These are phyloP conservation scores for Cladosporium austrohemisphaericum DNA, from an alignment of 2,329 filamentous ascomycete species.

Conservation along the genomic window DNA sequence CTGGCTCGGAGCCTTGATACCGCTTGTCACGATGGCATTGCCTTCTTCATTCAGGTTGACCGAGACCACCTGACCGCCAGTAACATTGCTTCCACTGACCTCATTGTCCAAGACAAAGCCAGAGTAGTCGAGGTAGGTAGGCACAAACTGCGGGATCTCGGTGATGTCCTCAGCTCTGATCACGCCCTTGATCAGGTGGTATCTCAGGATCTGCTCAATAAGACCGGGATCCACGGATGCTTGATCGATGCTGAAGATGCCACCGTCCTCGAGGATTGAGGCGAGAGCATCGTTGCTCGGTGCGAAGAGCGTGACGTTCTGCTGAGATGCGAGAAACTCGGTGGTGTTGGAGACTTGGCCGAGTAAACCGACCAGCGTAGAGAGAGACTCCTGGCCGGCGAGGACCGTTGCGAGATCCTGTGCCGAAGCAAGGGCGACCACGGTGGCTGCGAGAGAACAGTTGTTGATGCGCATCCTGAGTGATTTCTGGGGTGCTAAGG, in stretches of 20 bases:
- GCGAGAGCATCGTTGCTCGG: constrained; percentile 46
- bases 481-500: neutral
- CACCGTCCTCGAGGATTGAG: neutral
- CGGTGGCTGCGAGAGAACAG: constrained; percentile 2
- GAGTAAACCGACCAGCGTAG: constrained; percentile 36
- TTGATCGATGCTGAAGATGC: constrained; percentile 12
- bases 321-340: constrained; percentile 33
- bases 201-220: constrained; percentile 45
- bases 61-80: constrained; percentile 55
- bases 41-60: constrained; percentile 24
- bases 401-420: constrained; percentile 30
- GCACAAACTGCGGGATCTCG: constrained; percentile 22
- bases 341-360: constrained; percentile 34
- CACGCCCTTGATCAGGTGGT: constrained; percentile 55
- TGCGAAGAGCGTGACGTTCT: constrained; percentile 55
- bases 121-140: constrained; percentile 35
- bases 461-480: constrained; percentile 7
- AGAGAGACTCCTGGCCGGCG: constrained; percentile 30
- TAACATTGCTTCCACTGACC: constrained; percentile 47
- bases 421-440: neutral
- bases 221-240: constrained; percentile 7
- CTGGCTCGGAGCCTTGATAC: constrained; percentile 40
- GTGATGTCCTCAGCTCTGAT: constrained; percentile 35
- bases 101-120: constrained; percentile 9
- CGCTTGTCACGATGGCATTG: constrained; percentile 49